Conservation (phyloP, 345 rosid genomes). For the Gossypium raimondii region DNA sequence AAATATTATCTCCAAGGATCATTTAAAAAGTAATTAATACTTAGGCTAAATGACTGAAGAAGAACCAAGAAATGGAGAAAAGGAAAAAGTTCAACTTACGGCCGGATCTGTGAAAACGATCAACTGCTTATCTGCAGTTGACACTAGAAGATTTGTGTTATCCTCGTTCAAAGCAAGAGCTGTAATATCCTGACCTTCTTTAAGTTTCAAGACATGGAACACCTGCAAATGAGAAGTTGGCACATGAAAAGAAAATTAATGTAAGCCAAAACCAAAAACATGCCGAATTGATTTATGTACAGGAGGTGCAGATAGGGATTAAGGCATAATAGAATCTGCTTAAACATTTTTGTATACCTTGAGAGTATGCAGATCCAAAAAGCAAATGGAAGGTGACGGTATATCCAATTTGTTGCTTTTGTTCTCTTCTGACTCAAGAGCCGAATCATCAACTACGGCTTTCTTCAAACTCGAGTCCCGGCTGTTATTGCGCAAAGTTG, state of each 20-base stretch:
- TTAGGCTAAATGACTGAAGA: neutral
- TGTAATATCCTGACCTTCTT: slow-evolving; percentile 72
- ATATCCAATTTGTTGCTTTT: slow-evolving; percentile 44
- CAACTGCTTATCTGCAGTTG: slow-evolving; percentile 88
- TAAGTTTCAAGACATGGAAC: slow-evolving; percentile 64
- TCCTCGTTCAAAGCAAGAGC: slow-evolving; percentile 76
- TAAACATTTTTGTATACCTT: slow-evolving; percentile 42
- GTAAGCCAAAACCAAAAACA: neutral
- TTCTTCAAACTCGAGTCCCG: slow-evolving; percentile 20
- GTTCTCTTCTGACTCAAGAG: slow-evolving; percentile 34
- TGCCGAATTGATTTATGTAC: slow-evolving; percentile 1
- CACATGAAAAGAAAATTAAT: neutral
- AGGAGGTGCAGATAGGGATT: neutral
- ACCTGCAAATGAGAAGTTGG: slow-evolving; percentile 42
- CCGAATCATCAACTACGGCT: slow-evolving; percentile 29
- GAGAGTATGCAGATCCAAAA: slow-evolving; percentile 69
- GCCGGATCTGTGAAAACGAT: slow-evolving; percentile 90
- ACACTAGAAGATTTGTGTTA: slow-evolving; percentile 84
- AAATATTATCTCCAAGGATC: neutral
- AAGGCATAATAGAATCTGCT: neutral
- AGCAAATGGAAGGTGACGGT: slow-evolving; percentile 73
- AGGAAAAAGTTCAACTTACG: slow-evolving; percentile 48
- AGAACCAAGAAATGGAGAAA: neutral
- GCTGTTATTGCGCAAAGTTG: slow-evolving; percentile 29
- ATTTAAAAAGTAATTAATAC: neutral